Conservation (phyloP, 2,329 filamentous ascomycete species). For the Apiospora arundinis region DNA sequence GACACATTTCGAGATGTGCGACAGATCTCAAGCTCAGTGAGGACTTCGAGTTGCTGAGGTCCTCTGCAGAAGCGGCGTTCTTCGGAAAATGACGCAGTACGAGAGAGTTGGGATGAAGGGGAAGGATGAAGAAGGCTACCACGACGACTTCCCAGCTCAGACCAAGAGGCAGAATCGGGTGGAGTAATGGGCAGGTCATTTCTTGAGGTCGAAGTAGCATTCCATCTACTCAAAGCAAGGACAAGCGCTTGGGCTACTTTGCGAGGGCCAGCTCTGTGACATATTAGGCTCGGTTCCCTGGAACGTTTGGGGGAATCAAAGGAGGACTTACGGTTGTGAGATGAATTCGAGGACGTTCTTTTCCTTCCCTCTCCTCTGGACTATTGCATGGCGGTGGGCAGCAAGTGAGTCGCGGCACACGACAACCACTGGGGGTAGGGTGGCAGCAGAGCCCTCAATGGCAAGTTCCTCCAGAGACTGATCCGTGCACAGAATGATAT, state of each 20-base stretch:
- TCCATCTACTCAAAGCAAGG: slow-evolving; percentile 35
- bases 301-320: too few relatives aligned
- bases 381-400: slow-evolving; percentile 34
- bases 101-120: background rate
- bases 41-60: slow-evolving; percentile 8
- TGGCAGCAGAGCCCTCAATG: slow-evolving; percentile 15
- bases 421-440: slow-evolving; percentile 38
- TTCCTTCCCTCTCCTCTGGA: slow-evolving; percentile 28
- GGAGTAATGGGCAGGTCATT: background rate
- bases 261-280: background rate
- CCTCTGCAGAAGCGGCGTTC: slow-evolving; percentile 11
- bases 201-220: slow-evolving; percentile 12
- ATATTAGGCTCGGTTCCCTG: background rate
- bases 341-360: slow-evolving; percentile 43
- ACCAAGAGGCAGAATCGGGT: slow-evolving; percentile 5
- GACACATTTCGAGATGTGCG: background rate
- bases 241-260: slow-evolving; percentile 6
- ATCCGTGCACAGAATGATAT: slow-evolving; percentile 35
- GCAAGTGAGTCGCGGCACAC: slow-evolving; percentile 41
- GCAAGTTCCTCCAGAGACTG: slow-evolving; percentile 27
- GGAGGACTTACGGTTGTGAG: slow-evolving; percentile 44
- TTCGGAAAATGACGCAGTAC: background rate
- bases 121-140: background rate
- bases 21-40: background rate
- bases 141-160: background rate